Base-by-base conservation (phyloP, 208 protist species). In the Blechomonas ayalai region DNA sequence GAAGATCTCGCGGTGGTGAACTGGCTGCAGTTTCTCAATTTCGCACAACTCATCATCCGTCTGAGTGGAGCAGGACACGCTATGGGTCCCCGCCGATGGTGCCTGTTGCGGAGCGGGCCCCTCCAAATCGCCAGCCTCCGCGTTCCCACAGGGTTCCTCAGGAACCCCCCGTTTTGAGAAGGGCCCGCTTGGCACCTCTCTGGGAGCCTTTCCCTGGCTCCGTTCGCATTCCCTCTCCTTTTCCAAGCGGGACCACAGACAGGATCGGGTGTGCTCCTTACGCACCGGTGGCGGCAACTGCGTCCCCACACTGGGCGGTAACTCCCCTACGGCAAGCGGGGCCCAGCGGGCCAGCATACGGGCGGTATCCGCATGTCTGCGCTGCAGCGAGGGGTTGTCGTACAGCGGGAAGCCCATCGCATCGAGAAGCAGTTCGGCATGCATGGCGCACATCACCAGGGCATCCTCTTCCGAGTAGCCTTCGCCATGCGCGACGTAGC, bases 391-490 rank as follows among this genome's bases (percentile, higher is more conserved):
- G 0, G 56, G 13, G 43, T 90, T 54, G 44, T 94, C 82, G 59
- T 90, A 94, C 22, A 86, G 36, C 3, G 70, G 57, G 15, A 82
- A 35, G 3, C 86, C 86, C 16, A 87, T 43, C 8, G 75, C 57
- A 41, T 94, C 86, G 22, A 94, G 59, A 2, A 94, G 52, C 3
- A 91, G 53, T 55, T 94, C 82, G 5, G 82, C 79, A 39, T 94
- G 86, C 42, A 87, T 71, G 31, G 68, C 62, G 56, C 82, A 94
- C 67, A 94, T 60, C 4, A 76, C 35, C 22, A 79, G 2, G 7
- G 86, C 69, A 8, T 89, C 82, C 29, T 65, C 63, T 26, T 57
- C 59, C 15, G 60, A 72, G 36, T 80, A 77, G 3, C 66, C 77
- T 59, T 93, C 85, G 4, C 85, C 85, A 22, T 76, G 61, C n/a